Evolutionary conservation across 139 green algal species (phyloP).

Genomic region (Dunaliella primolecta): DNA sequence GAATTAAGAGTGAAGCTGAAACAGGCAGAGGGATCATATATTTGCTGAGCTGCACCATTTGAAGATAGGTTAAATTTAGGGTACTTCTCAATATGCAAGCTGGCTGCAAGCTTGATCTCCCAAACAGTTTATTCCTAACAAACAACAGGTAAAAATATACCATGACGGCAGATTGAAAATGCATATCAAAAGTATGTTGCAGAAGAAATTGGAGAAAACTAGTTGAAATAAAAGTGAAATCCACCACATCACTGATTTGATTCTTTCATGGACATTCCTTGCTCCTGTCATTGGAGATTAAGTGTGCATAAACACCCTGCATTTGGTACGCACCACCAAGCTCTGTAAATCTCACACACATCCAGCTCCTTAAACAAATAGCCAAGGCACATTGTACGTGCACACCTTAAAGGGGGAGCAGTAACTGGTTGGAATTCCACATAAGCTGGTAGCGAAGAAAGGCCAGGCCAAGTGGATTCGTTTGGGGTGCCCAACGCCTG

Average conservation of each 20-base stretch:
- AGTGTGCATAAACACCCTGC: not conserved
- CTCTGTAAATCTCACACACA: slow-evolving; percentile 1
- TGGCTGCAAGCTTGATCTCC: too few relatives aligned
- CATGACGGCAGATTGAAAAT: not conserved
- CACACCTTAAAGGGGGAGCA: slow-evolving; percentile 22
- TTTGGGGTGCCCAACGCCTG: slow-evolving; percentile 67
- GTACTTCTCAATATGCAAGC: too few relatives aligned
- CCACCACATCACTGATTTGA: too few relatives aligned
- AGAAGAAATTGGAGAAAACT: not conserved
- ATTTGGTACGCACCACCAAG: not conserved
- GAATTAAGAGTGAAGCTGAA: not conserved
- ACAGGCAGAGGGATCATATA: too few relatives aligned
- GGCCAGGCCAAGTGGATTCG: slow-evolving; percentile 63
- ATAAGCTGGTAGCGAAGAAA: slow-evolving; percentile 10
- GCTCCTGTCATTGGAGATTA: not conserved
- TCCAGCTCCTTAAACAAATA: not conserved
- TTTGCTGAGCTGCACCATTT: too few relatives aligned
- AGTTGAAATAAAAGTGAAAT: not conserved
- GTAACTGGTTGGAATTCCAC: slow-evolving; percentile 52
- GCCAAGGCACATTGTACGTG: not conserved
- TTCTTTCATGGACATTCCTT: too few relatives aligned
- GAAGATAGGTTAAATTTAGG: too few relatives aligned
- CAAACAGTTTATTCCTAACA: not conserved
- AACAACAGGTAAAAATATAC: not conserved
- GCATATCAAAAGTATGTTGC: not conserved